These are phyloP conservation scores for Colletotrichum liaoningense DNA, from an alignment of 2,329 filamentous ascomycete species.

Conservation along the genomic window DNA sequence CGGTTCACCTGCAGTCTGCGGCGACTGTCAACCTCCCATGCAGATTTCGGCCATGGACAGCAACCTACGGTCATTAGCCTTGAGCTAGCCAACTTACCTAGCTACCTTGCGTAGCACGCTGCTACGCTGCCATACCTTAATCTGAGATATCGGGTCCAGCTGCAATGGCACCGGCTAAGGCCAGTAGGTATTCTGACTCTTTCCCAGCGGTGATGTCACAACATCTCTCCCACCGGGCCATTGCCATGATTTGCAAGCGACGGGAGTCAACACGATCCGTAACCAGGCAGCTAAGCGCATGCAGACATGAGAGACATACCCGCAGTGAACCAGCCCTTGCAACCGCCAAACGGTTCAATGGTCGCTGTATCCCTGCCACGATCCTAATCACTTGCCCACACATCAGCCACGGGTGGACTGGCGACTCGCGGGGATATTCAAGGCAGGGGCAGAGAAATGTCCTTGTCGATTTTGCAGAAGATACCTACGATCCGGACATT, in stretches of 20 bases:
- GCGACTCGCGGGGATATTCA: neutral
- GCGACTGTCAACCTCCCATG: neutral
- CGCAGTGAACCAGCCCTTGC: neutral
- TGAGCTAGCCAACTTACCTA: too few species aligned
- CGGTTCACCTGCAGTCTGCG: neutral
- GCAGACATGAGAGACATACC: too few species aligned
- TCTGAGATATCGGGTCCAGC: neutral
- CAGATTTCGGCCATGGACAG: neutral
- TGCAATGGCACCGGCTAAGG: neutral
- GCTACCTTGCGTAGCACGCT: neutral
- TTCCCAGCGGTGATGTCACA: constrained; percentile 29
- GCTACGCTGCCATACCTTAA: neutral
- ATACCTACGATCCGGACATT: neutral
- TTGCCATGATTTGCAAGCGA: neutral
- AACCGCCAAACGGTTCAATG: neutral
- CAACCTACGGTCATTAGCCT: too few species aligned
- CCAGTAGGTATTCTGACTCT: neutral
- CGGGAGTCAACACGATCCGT: neutral
- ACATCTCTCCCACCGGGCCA: neutral
- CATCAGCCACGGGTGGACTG: neutral
- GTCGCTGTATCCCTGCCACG: neutral
- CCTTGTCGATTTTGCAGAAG: neutral
- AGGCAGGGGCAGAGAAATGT: neutral
- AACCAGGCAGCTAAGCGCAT: neutral
- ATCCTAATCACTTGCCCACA: neutral